Base-by-base conservation (phyloP, 2,329 filamentous ascomycete species). In the Paracoccidioides lutzii region DNA sequence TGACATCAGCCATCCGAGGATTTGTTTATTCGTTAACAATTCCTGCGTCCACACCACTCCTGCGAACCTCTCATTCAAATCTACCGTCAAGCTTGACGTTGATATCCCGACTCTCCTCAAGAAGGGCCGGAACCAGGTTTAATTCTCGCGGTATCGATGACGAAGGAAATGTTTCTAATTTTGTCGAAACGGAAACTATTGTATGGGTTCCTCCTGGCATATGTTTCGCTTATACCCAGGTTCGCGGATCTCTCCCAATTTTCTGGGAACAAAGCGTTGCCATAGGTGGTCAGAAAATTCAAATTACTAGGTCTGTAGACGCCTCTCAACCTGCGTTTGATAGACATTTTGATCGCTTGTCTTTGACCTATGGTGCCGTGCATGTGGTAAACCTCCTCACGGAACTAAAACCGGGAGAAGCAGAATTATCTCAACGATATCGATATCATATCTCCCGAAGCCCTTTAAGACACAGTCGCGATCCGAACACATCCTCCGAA, bases 111-210 rank as follows among this genome's bases (percentile, higher is more conserved):
- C 76, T 97, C 41, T 97, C 93, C 1, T 97, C 90, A 66, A 81
- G 84, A 62, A 82, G 91, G 72, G 93, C 93, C 15, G 93, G 93
- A 28, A 98, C 93, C 14, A 81, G 93, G 43, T 98, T 97, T 77
- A 97, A 97, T 69, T 86, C 91, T n/a, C 81, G 93, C 62, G 93
- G 93, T 42, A 95, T 98, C 60, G 93, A 98, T 66, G 93, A 98
- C 67, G 90, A 97, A 66, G 93, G 93, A 12, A 89, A 97, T 64
- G 93, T 97, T 33, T 90, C 93, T 58, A 98, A 98, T 70, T 98
- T 95, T 71, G 93, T 97, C n/a, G 93, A 98, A 71, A 93, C 90
- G 0, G 93, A 98, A 72, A 95, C 90, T 0, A 83, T 91, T 43
- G 90, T 94, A 66, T 95, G 88, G 85, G 85, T 85, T 62, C 87